A percentile compares a stretch with the other conserved stretches of the same genome.
phyloP scores from a whole-genome alignment of 2,329 filamentous ascomycete genomes.

The Alternaria ventricosa region DNA sequence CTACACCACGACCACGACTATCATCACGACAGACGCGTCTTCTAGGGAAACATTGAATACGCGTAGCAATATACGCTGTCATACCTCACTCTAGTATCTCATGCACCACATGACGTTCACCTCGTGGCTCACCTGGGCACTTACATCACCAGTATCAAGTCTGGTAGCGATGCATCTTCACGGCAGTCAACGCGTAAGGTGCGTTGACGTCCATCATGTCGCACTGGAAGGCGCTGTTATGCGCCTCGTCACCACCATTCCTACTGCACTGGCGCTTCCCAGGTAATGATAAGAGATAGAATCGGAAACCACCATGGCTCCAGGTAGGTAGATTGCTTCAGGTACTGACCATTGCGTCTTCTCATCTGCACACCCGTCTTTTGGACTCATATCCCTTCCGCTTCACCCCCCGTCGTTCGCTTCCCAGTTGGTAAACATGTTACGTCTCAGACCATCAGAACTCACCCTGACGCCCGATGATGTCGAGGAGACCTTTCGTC shows the following conservation, averaged over 20 bases:
- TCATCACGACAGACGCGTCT: background rate
- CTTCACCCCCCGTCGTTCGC: slow-evolving; percentile 9
- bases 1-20: background rate
- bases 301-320: background rate
- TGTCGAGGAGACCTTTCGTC: slow-evolving; percentile 43
- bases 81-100: background rate
- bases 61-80: background rate
- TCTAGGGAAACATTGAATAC: background rate
- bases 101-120: background rate
- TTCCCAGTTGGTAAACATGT: slow-evolving; percentile 31
- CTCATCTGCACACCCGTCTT: slow-evolving; percentile 8
- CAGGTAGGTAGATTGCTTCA: background rate
- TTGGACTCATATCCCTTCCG: slow-evolving; percentile 22
- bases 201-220: background rate
- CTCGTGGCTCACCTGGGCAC: background rate
- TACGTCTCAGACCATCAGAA: slow-evolving; percentile 46
- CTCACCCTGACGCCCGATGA: slow-evolving; percentile 46
- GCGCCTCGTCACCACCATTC: background rate
- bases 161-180: background rate
- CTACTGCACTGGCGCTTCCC: background rate
- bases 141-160: background rate
- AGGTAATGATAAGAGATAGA: background rate
- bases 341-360: background rate
- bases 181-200: background rate
- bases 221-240: background rate